Base-by-base conservation (phyloP, 2,329 filamentous ascomycete genomes). In the Plenodomus biglobosus region DNA sequence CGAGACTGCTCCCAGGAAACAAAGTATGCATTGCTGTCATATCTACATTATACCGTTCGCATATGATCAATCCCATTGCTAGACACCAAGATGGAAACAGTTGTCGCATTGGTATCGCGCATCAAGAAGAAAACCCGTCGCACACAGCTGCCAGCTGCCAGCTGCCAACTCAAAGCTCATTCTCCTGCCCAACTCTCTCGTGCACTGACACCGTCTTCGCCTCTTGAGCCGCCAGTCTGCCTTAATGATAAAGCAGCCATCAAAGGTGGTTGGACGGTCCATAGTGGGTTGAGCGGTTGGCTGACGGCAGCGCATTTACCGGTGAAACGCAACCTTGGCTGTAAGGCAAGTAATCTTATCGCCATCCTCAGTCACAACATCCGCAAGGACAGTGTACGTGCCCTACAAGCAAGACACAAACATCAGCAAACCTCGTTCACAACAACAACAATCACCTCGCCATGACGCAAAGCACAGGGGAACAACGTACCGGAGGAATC, bases 311-410 rank as follows among this genome's bases (percentile, higher is more conserved):
- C 32, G 45, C 21, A 61, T 58, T 71, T 71, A 71, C 68, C 68
- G 67, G 52, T 67, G 60, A 61, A 94, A 92, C 38, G 74, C 68
- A 49, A 94, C 84, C 6, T 78, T 81, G 18, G 91, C 91, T 46
- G 86, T 86, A 66, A 99, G 79, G 75, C 94, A 99, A 51, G 92
- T 95, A 56, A 99, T 87, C 67, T 84, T 85, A 56, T 85, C 78
- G 48, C 82, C 79, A 42, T 95, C 85, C 52, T 78, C 80, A 59
- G 83, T 90, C 74, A 84, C 87, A 40, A 95, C 92, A 68, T 97
- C 89, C 36, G 92, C 94, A 34, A 86, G 75, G 30, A 99, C 94
- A 16, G 82, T 88, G 80, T 96, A 99, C 67, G 85, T 92, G 69
- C 92, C 94, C 90, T 94, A 56, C 34, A 11, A 15, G n/a, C n/a